These are phyloP conservation scores for Ambrosia hybrid DNA, from an alignment of 140 eudicot species.

Conservation along the genomic window DNA sequence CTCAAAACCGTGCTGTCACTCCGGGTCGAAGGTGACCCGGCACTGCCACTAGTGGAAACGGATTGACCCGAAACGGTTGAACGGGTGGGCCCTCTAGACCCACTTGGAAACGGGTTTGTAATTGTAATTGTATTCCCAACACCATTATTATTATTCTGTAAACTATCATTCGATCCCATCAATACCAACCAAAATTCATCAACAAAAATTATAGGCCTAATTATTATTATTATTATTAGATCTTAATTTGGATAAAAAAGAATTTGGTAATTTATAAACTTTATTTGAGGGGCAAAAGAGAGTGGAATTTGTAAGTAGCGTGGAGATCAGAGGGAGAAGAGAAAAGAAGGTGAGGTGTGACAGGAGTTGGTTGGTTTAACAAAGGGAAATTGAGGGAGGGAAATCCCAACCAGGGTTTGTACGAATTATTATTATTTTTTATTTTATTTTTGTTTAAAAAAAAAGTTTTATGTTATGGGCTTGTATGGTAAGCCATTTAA, in stretches of 20 bases:
- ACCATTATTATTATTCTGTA: slow-evolving; percentile 23
- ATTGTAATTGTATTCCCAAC: slow-evolving; percentile 23
- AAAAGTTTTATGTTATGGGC: too few relatives aligned
- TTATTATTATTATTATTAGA: slow-evolving; percentile 3
- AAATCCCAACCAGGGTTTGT: slow-evolving; percentile 32
- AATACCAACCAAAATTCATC: slow-evolving; percentile 29
- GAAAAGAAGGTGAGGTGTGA: too few relatives aligned
- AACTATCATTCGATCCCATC: slow-evolving; percentile 45
- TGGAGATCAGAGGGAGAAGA: slow-evolving; percentile 30
- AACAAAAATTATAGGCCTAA: slow-evolving; percentile 7
- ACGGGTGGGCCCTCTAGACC: slow-evolving; percentile 49
- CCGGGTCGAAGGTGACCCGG: slow-evolving; percentile 80
- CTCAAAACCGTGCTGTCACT: slow-evolving; percentile 62
- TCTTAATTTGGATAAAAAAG: slow-evolving; percentile 15
- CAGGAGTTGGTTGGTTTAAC: slow-evolving; percentile 22
- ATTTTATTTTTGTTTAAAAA: too few relatives aligned
- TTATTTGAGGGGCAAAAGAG: background rate
- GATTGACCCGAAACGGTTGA: slow-evolving; percentile 83
- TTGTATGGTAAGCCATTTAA: too few relatives aligned
- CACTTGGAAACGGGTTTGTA: slow-evolving; percentile 38
- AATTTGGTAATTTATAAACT: slow-evolving; percentile 1
- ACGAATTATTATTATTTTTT: too few relatives aligned
- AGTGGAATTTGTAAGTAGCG: slow-evolving; percentile 32
- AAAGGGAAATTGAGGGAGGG: slow-evolving; percentile 31
- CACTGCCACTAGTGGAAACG: slow-evolving; percentile 79